Percentiles rank a stretch among this genome's conserved stretches.
These are phyloP conservation scores for Penicillium diatomitis DNA, from an alignment of 495 filamentous ascomycete species.

Conservation along the genomic window DNA sequence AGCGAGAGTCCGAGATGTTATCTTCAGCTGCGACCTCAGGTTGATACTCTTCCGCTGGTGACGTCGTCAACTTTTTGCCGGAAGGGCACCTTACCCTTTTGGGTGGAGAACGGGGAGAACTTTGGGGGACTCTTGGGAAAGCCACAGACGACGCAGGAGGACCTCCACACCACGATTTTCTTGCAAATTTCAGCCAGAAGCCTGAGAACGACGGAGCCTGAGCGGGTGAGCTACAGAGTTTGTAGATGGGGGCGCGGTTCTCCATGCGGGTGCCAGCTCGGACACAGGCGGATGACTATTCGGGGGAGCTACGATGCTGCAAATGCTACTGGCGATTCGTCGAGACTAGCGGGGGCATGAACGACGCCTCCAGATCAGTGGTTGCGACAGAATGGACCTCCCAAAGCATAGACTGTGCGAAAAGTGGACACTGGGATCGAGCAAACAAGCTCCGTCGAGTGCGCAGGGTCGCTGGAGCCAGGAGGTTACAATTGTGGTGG, in stretches of 20 bases:
- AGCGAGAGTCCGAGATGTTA: slow-evolving; percentile 3
- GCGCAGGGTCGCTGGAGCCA: no score
- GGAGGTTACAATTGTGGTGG: no score
- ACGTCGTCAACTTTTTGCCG: slow-evolving; percentile 27
- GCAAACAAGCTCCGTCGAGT: no score
- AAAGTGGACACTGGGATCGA: no score
- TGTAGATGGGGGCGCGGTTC: no score
- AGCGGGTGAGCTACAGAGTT: not conserved
- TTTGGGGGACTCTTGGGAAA: not conserved
- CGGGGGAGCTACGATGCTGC: no score
- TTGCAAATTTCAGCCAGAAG: not conserved
- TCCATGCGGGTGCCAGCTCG: not conserved
- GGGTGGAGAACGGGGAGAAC: slow-evolving; percentile 3
- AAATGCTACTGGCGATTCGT: no score
- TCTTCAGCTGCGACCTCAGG: slow-evolving; percentile 1
- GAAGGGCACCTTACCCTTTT: slow-evolving; percentile 14
- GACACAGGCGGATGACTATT: slow-evolving; percentile 5
- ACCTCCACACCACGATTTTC: no score
- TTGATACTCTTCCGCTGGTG: slow-evolving; percentile 13
- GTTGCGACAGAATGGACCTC: no score
- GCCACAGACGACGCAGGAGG: not conserved
- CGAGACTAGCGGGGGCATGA: no score
- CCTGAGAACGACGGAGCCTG: not conserved
- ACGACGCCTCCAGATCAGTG: no score
- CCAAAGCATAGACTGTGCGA: no score